phyloP scores from a whole-genome alignment of 768 basidiomycete genomes.

The Leccinum incarnatum region DNA sequence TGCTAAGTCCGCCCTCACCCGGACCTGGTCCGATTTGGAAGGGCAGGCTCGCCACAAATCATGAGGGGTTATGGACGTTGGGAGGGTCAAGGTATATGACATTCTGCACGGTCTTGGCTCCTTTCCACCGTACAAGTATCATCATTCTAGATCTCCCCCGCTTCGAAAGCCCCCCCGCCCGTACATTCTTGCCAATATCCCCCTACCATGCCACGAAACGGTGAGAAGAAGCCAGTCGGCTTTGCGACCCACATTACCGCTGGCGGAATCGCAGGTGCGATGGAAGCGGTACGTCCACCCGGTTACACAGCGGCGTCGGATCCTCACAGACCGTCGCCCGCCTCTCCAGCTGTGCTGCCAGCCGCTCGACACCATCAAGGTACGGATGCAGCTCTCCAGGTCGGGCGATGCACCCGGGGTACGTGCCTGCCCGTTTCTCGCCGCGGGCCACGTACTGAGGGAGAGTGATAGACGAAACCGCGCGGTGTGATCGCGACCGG shows the following conservation, averaged over 20 bases:
- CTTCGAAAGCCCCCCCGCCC: neutral
- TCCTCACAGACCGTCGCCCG: slow-evolving; percentile 3
- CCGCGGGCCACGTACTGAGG: neutral
- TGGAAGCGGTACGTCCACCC: slow-evolving; percentile 71
- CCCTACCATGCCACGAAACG: slow-evolving; percentile 49
- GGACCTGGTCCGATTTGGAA: slow-evolving; percentile 3
- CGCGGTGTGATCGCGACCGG: slow-evolving; percentile 94
- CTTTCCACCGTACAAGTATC: slow-evolving; percentile 1
- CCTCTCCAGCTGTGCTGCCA: slow-evolving; percentile 68
- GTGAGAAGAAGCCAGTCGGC: slow-evolving; percentile 72
- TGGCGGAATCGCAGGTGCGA: slow-evolving; percentile 90
- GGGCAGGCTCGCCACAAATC: slow-evolving; percentile 10
- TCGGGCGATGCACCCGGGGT: slow-evolving; percentile 81
- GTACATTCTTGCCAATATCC: neutral
- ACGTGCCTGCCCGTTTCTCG: slow-evolving; percentile 34
- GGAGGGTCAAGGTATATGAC: neutral
- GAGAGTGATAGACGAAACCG: slow-evolving; percentile 72
- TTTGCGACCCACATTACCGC: slow-evolving; percentile 91
- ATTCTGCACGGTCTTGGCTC: neutral
- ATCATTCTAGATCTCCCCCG: neutral
- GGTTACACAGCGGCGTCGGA: neutral
- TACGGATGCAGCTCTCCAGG: slow-evolving; percentile 97
- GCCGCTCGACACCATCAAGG: slow-evolving; percentile 98
- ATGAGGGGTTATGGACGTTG: slow-evolving; percentile 16
- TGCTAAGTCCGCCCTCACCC: slow-evolving; percentile 23